These are phyloP conservation scores for Ensete glaucum DNA, from an alignment of 176 grass and related monocot species.

Conservation along the genomic window DNA sequence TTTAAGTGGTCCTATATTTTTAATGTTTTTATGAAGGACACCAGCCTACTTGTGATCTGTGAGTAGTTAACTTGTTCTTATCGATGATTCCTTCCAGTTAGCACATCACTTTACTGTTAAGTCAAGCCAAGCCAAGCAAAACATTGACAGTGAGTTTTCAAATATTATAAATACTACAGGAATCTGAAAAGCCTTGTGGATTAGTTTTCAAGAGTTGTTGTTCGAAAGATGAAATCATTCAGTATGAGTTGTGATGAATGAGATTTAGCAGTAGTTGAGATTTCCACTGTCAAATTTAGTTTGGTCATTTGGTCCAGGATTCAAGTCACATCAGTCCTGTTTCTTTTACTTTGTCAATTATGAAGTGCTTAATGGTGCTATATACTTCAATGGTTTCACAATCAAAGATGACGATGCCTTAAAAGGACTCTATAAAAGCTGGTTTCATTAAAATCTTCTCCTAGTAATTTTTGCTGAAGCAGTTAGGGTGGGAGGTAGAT, in stretches of 20 bases:
- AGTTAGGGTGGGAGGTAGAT: no score
- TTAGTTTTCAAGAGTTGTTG: neutral
- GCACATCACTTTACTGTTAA: neutral
- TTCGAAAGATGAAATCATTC: neutral
- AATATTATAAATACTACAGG: neutral
- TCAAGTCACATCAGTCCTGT: neutral
- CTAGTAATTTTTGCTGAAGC: no score
- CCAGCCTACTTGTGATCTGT: neutral
- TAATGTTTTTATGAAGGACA: neutral
- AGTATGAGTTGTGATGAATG: neutral
- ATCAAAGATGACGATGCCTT: no score
- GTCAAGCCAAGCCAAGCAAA: neutral
- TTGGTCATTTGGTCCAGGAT: neutral
- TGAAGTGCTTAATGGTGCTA: neutral
- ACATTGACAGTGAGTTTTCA: no score
- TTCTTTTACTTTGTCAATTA: neutral
- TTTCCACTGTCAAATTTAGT: neutral
- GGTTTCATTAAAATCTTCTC: no score
- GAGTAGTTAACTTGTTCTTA: neutral
- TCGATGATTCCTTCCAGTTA: neutral
- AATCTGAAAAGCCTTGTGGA: neutral
- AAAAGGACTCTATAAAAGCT: no score
- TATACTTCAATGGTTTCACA: no score
- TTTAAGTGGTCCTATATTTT: neutral
- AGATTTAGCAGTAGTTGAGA: neutral